phyloP scores from a whole-genome alignment of 495 filamentous ascomycete genomes.

The Rhypophila decipiens region DNA sequence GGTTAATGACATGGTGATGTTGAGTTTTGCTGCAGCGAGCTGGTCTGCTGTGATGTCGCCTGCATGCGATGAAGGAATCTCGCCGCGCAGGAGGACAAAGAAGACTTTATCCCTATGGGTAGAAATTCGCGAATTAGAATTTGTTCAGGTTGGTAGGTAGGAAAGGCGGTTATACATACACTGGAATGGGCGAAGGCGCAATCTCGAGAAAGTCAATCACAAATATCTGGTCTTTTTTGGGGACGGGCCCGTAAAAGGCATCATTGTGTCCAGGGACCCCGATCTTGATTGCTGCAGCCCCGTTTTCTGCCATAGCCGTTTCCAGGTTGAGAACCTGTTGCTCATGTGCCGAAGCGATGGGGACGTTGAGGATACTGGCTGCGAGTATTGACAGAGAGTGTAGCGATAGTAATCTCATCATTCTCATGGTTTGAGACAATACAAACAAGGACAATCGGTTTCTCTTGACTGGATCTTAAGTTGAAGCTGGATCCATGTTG shows the following conservation, averaged over 20 bases:
- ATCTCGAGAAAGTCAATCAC: conserved; percentile 3
- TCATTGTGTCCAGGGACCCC: conserved; percentile 3
- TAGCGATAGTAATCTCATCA: no score
- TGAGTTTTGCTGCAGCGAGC: conserved; percentile 1
- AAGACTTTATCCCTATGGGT: conserved; percentile 1
- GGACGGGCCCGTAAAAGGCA: conserved; percentile 2
- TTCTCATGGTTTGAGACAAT: no score
- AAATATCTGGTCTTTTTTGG: conserved; percentile 4
- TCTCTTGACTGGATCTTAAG: no score
- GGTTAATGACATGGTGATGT: neutral
- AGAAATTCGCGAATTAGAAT: no score
- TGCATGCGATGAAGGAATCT: neutral
- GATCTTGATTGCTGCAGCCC: no score
- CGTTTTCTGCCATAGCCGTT: no score
- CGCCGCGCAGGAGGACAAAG: conserved; percentile 5
- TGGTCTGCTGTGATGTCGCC: neutral
- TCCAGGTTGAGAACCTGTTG: no score
- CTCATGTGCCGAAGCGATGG: no score
- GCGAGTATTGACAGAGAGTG: no score
- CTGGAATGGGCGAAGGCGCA: conserved; percentile 2
- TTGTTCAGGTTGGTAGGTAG: neutral
- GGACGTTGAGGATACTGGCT: no score
- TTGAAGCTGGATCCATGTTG: no score
- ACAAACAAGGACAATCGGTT: no score
- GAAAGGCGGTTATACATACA: neutral